Conservation (phyloP, 768 basidiomycete genomes). For the Mycena capillaripes region DNA sequence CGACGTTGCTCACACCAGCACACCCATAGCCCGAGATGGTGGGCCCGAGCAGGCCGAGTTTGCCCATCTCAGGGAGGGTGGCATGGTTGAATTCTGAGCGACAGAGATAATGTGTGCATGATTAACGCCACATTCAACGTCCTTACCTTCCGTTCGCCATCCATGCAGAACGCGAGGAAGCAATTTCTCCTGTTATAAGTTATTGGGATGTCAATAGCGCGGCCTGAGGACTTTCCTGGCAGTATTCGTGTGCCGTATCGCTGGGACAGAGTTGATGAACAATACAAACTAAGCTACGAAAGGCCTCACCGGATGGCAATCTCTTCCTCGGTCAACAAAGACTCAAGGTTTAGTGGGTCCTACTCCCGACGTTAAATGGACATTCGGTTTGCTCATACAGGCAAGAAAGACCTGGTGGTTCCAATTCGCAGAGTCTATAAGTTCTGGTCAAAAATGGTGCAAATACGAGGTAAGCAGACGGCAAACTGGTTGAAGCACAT, state of each 20-base stretch:
- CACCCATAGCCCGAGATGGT: slow-evolving; percentile 96
- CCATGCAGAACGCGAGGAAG: slow-evolving; percentile 90
- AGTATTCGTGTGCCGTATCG: slow-evolving; percentile 84
- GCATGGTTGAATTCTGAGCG: slow-evolving; percentile 78
- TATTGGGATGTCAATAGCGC: not conserved
- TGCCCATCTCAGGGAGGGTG: slow-evolving; percentile 92
- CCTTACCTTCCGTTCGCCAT: slow-evolving; percentile 87
- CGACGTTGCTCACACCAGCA: slow-evolving; percentile 91
- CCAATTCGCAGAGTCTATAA: slow-evolving; percentile 2
- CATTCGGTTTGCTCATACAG: not conserved
- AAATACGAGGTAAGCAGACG: not conserved
- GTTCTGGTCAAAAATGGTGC: not conserved
- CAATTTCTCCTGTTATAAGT: slow-evolving; percentile 75
- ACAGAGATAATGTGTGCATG: no score
- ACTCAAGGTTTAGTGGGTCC: slow-evolving; percentile 89
- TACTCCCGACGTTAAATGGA: slow-evolving; percentile 44
- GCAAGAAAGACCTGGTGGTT: slow-evolving; percentile 20
- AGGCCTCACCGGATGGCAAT: slow-evolving; percentile 79
- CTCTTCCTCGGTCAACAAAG: slow-evolving; percentile 91
- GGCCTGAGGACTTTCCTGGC: slow-evolving; percentile 66
- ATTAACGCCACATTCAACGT: not conserved
- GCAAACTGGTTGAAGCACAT: slow-evolving; percentile 20
- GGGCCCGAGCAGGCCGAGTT: slow-evolving; percentile 89
- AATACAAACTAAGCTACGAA: not conserved
- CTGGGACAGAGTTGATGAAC: slow-evolving; percentile 53